These are phyloP conservation scores for Nannochloropsis gaditana DNA, from an alignment of 108 stramenopile species.

Conservation along the genomic window DNA sequence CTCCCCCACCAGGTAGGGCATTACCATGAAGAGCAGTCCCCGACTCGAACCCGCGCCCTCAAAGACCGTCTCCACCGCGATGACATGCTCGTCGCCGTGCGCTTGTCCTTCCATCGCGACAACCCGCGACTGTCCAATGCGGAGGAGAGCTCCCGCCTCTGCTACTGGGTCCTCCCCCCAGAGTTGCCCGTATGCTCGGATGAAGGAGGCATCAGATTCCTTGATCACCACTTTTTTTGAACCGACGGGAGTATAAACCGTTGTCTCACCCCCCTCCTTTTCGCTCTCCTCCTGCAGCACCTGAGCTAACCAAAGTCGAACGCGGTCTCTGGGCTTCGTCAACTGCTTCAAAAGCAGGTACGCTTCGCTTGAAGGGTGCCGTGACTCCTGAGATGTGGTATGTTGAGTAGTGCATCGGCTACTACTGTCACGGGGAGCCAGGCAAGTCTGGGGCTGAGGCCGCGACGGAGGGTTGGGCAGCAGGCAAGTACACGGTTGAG, in stretches of 20 bases:
- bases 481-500: not conserved
- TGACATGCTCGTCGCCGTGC: not conserved
- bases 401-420: not conserved
- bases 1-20: not conserved
- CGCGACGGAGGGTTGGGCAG: not conserved
- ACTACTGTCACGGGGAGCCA: not conserved
- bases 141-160: not conserved
- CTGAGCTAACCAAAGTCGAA: not conserved
- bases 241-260: not conserved
- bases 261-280: not conserved
- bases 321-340: constrained; percentile 6
- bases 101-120: not conserved
- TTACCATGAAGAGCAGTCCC: constrained; percentile 3
- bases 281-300: not conserved
- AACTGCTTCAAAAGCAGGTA: not conserved
- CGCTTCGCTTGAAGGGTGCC: not conserved
- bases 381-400: not conserved
- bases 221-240: not conserved
- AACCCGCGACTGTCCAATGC: not conserved
- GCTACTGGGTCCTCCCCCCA: constrained; percentile 19
- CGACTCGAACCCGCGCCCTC: not conserved
- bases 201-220: not conserved
- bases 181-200: not conserved
- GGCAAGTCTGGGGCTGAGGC: not conserved
- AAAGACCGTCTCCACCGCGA: not conserved